Evolutionary conservation across 2,329 filamentous ascomycete genomes (phyloP).

Genomic region (Mycosphaerella sp.): DNA sequence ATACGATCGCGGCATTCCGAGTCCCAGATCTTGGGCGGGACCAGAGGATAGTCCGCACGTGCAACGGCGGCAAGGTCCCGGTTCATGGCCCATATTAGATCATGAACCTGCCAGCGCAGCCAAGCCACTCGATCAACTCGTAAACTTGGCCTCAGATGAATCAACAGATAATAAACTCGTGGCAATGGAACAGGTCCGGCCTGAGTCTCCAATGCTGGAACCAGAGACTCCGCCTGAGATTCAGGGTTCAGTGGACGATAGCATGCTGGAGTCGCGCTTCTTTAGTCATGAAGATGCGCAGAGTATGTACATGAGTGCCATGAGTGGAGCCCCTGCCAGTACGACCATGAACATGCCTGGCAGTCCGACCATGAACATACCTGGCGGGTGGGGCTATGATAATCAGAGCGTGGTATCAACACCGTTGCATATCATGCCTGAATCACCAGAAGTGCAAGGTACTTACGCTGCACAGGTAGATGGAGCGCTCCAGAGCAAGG

Average conservation of each 20-base stretch:
- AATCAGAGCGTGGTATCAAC: slow-evolving; percentile 20
- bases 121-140: slow-evolving; percentile 22
- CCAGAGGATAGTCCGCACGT: slow-evolving; percentile 21
- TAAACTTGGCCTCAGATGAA: slow-evolving; percentile 6
- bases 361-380: slow-evolving; percentile 30
- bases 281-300: slow-evolving; percentile 76
- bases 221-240: slow-evolving; percentile 4
- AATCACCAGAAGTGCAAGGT: background rate
- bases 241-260: slow-evolving; percentile 17
- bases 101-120: slow-evolving; percentile 18
- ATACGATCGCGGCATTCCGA: slow-evolving; percentile 21
- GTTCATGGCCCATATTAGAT: slow-evolving; percentile 27
- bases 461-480: slow-evolving; percentile 1
- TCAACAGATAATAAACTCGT: slow-evolving; percentile 23
- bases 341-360: slow-evolving; percentile 25
- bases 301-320: slow-evolving; percentile 78
- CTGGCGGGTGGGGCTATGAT: slow-evolving; percentile 42
- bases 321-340: slow-evolving; percentile 36
- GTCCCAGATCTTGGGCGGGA: slow-evolving; percentile 30
- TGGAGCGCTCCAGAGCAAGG: slow-evolving; percentile 2
- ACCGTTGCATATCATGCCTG: slow-evolving; percentile 21
- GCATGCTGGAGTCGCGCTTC: slow-evolving; percentile 53
- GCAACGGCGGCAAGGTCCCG: slow-evolving; percentile 18
- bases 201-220: background rate
- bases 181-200: slow-evolving; percentile 18